phyloP scores from a whole-genome alignment of 257 asterid genomes.

The Fraxinus quadrangulata region DNA sequence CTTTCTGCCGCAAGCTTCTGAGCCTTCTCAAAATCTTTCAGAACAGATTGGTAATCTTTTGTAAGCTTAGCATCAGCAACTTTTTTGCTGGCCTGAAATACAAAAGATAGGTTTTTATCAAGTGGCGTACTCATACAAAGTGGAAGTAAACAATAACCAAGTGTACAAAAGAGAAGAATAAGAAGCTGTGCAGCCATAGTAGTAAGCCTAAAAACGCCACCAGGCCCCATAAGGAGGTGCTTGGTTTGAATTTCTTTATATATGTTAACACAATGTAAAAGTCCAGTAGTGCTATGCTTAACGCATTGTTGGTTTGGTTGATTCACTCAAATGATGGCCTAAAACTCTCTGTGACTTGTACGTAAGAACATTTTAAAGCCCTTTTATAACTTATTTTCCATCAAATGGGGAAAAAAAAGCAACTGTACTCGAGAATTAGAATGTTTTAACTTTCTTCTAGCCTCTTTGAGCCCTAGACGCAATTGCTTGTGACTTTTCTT shows the following conservation, averaged over 20 bases:
- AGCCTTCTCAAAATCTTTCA: constrained; percentile 60
- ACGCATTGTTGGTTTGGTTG: background rate
- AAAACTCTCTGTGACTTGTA: background rate
- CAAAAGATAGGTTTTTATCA: constrained; percentile 8
- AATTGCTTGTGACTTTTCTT: background rate
- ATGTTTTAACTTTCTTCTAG: background rate
- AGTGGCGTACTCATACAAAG: background rate
- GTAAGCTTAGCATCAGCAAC: constrained; percentile 59
- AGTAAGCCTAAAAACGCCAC: background rate
- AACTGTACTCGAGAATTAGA: background rate
- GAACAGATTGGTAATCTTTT: constrained; percentile 52
- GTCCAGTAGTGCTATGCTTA: background rate
- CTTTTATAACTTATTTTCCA: background rate
- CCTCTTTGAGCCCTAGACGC: background rate
- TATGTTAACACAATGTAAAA: background rate
- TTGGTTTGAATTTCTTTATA: background rate
- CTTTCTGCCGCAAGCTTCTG: constrained; percentile 56
- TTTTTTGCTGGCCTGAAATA: constrained; percentile 48
- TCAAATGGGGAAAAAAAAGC: background rate
- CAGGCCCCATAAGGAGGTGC: background rate
- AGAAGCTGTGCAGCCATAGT: background rate
- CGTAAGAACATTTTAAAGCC: background rate
- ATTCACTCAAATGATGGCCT: background rate
- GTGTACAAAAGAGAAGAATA: background rate
- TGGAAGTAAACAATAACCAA: background rate